Evolutionary conservation across 1,284 basidiomycete species (phyloP).

Genomic region (Singerocomus rubriflavus): DNA sequence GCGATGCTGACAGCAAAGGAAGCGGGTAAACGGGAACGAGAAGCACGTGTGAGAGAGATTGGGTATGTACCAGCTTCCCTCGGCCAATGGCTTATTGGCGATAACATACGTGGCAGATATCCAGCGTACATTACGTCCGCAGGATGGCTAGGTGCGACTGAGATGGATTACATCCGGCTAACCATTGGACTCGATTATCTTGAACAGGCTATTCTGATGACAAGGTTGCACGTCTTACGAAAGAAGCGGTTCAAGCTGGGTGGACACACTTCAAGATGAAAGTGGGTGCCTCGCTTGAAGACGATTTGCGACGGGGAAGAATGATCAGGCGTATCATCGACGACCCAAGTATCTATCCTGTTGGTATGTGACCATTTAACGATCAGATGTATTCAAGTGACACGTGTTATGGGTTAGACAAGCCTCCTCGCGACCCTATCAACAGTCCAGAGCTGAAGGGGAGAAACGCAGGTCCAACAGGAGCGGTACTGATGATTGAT

Average conservation of each 20-base stretch:
- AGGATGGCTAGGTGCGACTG: slow-evolving; percentile 73
- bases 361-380: slow-evolving; percentile 68
- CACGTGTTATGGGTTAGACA: slow-evolving; percentile 41
- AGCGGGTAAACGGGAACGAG: slow-evolving; percentile 73
- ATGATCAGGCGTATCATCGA: slow-evolving; percentile 92
- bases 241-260: slow-evolving; percentile 79
- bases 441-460: slow-evolving; percentile 60
- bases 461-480: slow-evolving; percentile 92
- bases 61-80: slow-evolving; percentile 41
- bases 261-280: slow-evolving; percentile 99
- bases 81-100: background rate
- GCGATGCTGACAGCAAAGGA: slow-evolving; percentile 76
- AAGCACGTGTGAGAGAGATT: slow-evolving; percentile 62
- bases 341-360: slow-evolving; percentile 69
- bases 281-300: slow-evolving; percentile 79
- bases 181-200: no score
- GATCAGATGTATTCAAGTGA: slow-evolving; percentile 88
- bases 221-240: slow-evolving; percentile 82
- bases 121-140: slow-evolving; percentile 93
- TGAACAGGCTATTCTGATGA: slow-evolving; percentile 71
- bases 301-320: slow-evolving; percentile 81
- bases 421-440: slow-evolving; percentile 55
- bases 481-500: slow-evolving; percentile 92
- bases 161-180: background rate
- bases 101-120: slow-evolving; percentile 50